Evolutionary conservation across 2,329 filamentous ascomycete species (phyloP), one percentile per base, ranked within the genome.

Genomic region (Alternaria conjuncta): DNA sequence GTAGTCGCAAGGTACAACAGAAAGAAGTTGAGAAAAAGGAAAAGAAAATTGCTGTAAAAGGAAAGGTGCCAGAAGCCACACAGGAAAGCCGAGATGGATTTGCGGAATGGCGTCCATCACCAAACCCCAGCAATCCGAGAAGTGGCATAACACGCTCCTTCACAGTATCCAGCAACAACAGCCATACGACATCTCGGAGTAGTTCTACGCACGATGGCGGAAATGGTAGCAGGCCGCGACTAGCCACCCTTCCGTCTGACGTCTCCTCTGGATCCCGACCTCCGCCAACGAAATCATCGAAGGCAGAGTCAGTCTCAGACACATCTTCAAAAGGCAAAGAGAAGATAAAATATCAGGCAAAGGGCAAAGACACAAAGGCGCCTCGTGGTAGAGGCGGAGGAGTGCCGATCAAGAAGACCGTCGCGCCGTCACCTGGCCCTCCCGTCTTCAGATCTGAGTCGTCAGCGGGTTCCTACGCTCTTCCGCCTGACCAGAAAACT

Each of bases 11-110:
- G 67, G 77, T 75, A n/a, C 74, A 79, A 58, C 70, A 74, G 30
- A 81, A 81, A 60, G 73, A 80, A 43, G 79, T 81, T 13, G 71
- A 80, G 55, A 82, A 81, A 67, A 76, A 75, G 53, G 80, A 80
- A 60, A 80, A 79, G 65, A 81, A 79, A 62, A 56, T 66, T 12
- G 65, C 72, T n/a, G 70, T 71, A 13, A 78, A 79, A 51, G 65
- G 68, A 6, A 78, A 76, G 55, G 67, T 65, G n/a, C 62, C 72
- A 32, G 73, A 77, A 26, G 49, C 65, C 8, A 62, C 69, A 28
- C 64, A 62, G n/a, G 67, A 63, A 23, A 65, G 53, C 67, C 64
- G 69, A 30, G 77, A 78, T 66, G 70, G 68, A 3, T 77, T 77
- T 45, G 60, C 70, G n/a, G 69, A 75, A 32, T 78, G 75, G 75